Evolutionary conservation across 1,284 basidiomycete genomes (phyloP), one percentile per base, ranked within the genome.

Genomic region (Acaromyces ingoldii): DNA sequence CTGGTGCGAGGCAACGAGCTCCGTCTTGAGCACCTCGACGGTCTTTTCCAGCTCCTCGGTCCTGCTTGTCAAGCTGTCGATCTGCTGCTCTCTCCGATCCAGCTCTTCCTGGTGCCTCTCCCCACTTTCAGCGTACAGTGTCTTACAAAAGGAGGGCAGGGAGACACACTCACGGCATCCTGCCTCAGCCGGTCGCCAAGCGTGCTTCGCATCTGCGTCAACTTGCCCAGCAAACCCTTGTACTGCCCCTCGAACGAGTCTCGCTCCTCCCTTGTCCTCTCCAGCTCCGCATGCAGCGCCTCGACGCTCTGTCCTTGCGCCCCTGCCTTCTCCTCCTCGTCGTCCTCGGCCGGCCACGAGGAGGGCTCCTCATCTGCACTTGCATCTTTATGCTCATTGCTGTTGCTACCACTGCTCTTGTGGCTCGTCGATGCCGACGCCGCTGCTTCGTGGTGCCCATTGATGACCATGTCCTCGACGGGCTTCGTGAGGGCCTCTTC

Each of bases 111-210:
- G 53, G 22, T 2, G n/a, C n/a, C n/a, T n/a, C n/a, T n/a, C n/a
- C n/a, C n/a, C n/a, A n/a, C n/a, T n/a, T n/a, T n/a, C n/a, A n/a
- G n/a, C n/a, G n/a, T n/a, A n/a, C n/a, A n/a, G n/a, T n/a, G 3
- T 13, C 26, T 7, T 28, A 13, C 19, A 29, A 28, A 5, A 29
- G 10, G 11, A 28, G 44, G 29, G 3, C 6, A 9, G 30, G 7
- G 3, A n/a, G n/a, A 15, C 7, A 0, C 46, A 84, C 89, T 74
- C 78, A 95, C 92, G 63, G 95, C 93, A 78, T 98, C 95, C 76
- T 95, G 89, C 75, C 88, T 85, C 52, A 99, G 80, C 76, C 97
- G 93, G 70, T 91, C 92, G 34, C 91, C 91, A 24, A 99, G 81
- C 4, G 89, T 89, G 25, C 85, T 88, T 13, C 92, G 83, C 91